Evolutionary conservation across 345 rosid genomes (phyloP).

Genomic region (Gossypium turneri): DNA sequence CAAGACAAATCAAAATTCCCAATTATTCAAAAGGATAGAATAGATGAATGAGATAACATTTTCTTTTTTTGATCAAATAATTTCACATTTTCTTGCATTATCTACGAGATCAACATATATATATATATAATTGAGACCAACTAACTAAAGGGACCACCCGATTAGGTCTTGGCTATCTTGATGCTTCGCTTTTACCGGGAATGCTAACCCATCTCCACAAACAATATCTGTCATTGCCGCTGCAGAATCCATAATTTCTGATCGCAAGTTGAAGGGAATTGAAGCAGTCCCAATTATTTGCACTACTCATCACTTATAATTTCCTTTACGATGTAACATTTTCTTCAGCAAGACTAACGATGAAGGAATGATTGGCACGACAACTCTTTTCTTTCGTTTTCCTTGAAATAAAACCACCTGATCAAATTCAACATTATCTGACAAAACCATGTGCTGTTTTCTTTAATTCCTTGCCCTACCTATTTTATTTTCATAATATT

Average conservation of each 20-base stretch:
- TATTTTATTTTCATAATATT: background rate
- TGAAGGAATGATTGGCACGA: conserved; percentile 11
- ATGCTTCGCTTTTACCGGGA: background rate
- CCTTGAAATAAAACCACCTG: too few relatives aligned
- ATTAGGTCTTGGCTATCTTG: background rate
- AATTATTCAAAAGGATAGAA: background rate
- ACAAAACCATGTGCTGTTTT: conserved; percentile 17
- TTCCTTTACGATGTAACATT: background rate
- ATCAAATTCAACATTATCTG: too few relatives aligned
- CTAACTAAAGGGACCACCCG: background rate
- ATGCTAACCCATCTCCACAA: too few relatives aligned
- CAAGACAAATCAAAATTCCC: too few relatives aligned
- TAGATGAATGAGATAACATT: background rate
- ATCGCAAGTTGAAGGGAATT: conserved; percentile 6
- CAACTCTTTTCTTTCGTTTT: background rate
- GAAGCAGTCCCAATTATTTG: conserved; percentile 14
- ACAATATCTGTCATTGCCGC: conserved; percentile 25
- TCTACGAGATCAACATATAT: background rate
- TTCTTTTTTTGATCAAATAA: background rate
- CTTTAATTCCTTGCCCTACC: background rate
- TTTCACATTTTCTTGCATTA: background rate
- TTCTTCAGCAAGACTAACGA: conserved; percentile 17
- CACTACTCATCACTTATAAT: conserved; percentile 4
- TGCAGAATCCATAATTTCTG: conserved; percentile 16
- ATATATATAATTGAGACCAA: background rate